Conservation (phyloP, 2,329 filamentous ascomycete species). For the Amesomyces nigricolor region DNA sequence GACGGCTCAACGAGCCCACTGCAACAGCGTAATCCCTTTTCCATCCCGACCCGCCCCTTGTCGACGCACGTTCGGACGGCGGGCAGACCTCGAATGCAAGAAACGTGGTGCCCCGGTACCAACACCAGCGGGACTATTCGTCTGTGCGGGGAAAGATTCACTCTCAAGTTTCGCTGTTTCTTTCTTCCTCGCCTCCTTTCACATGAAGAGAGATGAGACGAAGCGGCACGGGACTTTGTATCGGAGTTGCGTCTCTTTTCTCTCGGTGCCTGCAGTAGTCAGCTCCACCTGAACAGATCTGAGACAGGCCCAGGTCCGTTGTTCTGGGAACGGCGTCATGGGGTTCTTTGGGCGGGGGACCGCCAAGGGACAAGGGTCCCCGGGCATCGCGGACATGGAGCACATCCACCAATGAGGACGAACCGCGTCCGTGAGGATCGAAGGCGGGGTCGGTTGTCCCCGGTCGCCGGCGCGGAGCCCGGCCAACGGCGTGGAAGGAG, state of each 20-base stretch:
- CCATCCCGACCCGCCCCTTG: background rate
- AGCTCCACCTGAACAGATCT: conserved; percentile 11
- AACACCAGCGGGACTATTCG: background rate
- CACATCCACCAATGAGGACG: conserved; percentile 3
- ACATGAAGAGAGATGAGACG: background rate
- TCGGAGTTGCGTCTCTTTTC: conserved; percentile 1
- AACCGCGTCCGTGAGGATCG: background rate
- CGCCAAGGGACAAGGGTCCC: too few relatives aligned
- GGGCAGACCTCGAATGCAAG: conserved; percentile 3
- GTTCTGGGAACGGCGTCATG: background rate
- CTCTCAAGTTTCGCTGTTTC: conserved; percentile 4
- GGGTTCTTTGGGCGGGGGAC: background rate
- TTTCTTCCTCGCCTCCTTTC: background rate
- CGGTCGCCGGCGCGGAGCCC: background rate
- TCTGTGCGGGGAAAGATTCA: conserved; percentile 9
- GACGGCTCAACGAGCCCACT: background rate
- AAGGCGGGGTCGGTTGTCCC: background rate
- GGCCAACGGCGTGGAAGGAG: background rate
- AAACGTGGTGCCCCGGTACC: conserved; percentile 16
- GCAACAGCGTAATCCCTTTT: conserved; percentile 1
- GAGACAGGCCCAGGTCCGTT: conserved; percentile 12
- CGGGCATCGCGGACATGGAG: too few relatives aligned
- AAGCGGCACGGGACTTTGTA: too few relatives aligned
- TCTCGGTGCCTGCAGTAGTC: background rate
- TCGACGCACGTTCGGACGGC: conserved; percentile 8